These are phyloP conservation scores for Ceratorhiza oryzae-sativae DNA, from an alignment of 1,284 basidiomycete genomes.

Conservation along the genomic window DNA sequence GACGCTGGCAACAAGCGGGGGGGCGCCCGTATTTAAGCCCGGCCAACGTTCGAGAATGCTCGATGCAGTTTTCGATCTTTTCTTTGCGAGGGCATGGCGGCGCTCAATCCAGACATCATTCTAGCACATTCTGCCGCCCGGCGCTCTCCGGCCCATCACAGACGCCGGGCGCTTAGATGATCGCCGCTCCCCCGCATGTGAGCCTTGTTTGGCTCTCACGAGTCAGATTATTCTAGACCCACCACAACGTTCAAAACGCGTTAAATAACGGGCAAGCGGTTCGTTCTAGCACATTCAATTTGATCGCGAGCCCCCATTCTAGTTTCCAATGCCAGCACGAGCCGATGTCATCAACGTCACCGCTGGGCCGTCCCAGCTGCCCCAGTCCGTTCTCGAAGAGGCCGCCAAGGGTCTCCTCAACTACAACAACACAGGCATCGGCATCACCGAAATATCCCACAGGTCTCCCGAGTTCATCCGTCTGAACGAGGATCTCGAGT, in stretches of 20 bases:
- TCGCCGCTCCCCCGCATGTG: neutral
- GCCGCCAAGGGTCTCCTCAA: conserved; percentile 82
- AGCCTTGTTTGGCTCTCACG: neutral
- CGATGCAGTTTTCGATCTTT: conserved; percentile 34
- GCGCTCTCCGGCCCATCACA: conserved; percentile 11
- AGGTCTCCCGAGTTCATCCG: conserved; percentile 86
- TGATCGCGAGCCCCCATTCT: neutral
- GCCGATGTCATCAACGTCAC: conserved; percentile 82
- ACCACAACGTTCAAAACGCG: neutral
- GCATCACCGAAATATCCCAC: conserved; percentile 92
- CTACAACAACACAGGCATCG: conserved; percentile 88
- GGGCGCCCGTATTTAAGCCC: conserved; percentile 35
- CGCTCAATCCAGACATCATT: conserved; percentile 14
- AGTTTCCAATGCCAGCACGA: conserved; percentile 52
- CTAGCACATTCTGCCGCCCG: conserved; percentile 32
- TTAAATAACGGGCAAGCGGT: neutral
- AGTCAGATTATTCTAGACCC: conserved; percentile 9
- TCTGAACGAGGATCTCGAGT: conserved; percentile 70
- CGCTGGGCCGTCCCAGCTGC: conserved; percentile 89
- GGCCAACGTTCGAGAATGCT: conserved; percentile 31
- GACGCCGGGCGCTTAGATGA: neutral
- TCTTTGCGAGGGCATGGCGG: conserved; percentile 22
- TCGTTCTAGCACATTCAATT: neutral
- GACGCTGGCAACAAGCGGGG: neutral
- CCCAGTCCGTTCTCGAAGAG: conserved; percentile 80